Base-by-base conservation (phyloP, 2,329 filamentous ascomycete genomes). In the Botrytis deweyae region DNA sequence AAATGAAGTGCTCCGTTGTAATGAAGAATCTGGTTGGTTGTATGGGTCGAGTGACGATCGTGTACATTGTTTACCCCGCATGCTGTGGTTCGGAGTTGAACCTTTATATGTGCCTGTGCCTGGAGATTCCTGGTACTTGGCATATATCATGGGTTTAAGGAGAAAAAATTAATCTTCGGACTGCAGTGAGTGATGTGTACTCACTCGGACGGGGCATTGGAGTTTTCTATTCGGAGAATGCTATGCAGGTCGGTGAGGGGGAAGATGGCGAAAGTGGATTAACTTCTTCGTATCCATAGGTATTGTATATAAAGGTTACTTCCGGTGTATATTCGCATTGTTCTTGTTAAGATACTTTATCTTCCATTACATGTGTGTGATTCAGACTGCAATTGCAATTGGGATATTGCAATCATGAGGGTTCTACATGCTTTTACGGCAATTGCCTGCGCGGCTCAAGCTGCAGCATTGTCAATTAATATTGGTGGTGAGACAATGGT, bases 401-500 rank as follows among this genome's bases (percentile, higher is more conserved):
- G 69, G 64, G 44, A 42, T 25, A 42, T 72, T 72, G 61, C 70
- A 72, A 49, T 52, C 63, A 85, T 85, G 84, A 85, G 82, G 79
- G 74, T 85, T 72, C 74, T 81, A 58, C 78, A 79, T 46, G 75
- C 80, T 61, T 80, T 80, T 75, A 76, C 79, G 29, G 73, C 80
- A 67, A 78, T 80, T 70, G 82, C 80, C 75, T 80, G 87, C 76
- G 85, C 84, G 33, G 81, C 83, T 65, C 83, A 86, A 76, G 80
- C 83, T 75, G 80, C 83, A 74, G 86, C 85, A 72, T 81, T 86
- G 74, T 82, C 86, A 20, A 82, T 88, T 74, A 55, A 72, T n/a
- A 33, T 72, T 49, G 86, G 83, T 52, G 86, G 86, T 74, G 84
- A 84, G 72, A 82, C 86, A 18, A 84, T 86, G 77, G 80, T 85